Conservation (phyloP, 179 eudicot species). For the Dionaea muscipula region DNA sequence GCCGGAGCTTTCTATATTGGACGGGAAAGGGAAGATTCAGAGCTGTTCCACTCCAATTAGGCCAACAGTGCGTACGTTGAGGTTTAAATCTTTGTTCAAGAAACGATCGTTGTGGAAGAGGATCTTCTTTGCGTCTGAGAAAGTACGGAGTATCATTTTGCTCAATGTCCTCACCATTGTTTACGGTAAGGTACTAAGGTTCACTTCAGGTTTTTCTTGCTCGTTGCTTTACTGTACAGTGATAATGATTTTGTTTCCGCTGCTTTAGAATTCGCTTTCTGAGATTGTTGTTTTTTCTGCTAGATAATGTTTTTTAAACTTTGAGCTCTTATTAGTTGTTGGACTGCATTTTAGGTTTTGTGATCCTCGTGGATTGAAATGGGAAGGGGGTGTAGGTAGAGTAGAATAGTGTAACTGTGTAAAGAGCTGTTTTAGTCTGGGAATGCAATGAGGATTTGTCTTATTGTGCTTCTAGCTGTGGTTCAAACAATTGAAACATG, state of each 20-base stretch:
- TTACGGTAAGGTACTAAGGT: conserved; percentile 22
- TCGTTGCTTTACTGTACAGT: background rate
- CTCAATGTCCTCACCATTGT: conserved; percentile 46
- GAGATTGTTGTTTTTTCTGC: too few relatives aligned
- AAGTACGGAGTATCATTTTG: conserved; percentile 45
- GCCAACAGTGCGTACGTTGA: background rate
- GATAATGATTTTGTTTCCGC: background rate
- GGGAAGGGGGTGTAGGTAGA: too few relatives aligned
- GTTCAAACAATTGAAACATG: too few relatives aligned
- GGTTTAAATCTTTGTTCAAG: conserved; percentile 24
- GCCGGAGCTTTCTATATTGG: background rate
- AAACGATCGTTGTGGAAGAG: conserved; percentile 35
- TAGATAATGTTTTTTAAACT: too few relatives aligned
- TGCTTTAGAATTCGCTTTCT: background rate
- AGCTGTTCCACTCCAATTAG: background rate
- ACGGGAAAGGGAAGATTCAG: background rate
- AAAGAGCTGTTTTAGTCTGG: too few relatives aligned
- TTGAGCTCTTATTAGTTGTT: too few relatives aligned
- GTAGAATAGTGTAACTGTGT: too few relatives aligned
- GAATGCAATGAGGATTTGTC: too few relatives aligned
- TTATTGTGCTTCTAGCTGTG: too few relatives aligned
- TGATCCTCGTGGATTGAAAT: too few relatives aligned
- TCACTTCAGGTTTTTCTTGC: background rate
- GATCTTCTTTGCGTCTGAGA: conserved; percentile 37
- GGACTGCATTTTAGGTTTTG: too few relatives aligned